phyloP scores from a whole-genome alignment of 257 asterid species.

The Prunella vulgaris region DNA sequence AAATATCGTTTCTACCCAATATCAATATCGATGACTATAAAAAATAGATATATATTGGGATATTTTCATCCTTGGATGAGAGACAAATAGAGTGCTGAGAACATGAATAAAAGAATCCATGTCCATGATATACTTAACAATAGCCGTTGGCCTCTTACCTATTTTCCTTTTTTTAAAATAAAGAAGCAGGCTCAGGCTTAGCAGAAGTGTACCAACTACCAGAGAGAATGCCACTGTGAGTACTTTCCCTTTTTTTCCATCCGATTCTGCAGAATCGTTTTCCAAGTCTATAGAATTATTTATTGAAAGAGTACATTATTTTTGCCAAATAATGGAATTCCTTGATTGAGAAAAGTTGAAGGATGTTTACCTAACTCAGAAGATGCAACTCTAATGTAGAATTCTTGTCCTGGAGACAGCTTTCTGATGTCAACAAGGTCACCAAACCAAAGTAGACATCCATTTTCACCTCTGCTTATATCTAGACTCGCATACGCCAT shows the following conservation, averaged over 20 bases:
- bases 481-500: conserved; percentile 1
- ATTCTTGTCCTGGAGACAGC: not conserved
- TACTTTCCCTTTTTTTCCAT: not conserved
- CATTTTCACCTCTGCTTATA: not conserved
- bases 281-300: not conserved
- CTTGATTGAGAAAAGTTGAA: not conserved
- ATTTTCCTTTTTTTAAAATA: conserved; percentile 10
- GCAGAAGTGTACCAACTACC: not conserved
- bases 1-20: too few species aligned
- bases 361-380: conserved; percentile 12
- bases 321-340: not conserved
- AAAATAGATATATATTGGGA: too few species aligned
- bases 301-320: not conserved
- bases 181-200: conserved; percentile 3
- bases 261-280: not conserved
- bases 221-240: not conserved
- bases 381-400: conserved; percentile 17
- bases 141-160: not conserved
- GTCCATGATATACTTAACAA: not conserved
- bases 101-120: not conserved
- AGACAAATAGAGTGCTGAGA: too few species aligned
- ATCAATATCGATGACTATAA: too few species aligned
- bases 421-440: conserved; percentile 8
- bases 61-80: too few species aligned
- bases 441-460: conserved; percentile 21